phyloP scores from a whole-genome alignment of 2,329 filamentous ascomycete genomes.

The Samsoniella hepiali region DNA sequence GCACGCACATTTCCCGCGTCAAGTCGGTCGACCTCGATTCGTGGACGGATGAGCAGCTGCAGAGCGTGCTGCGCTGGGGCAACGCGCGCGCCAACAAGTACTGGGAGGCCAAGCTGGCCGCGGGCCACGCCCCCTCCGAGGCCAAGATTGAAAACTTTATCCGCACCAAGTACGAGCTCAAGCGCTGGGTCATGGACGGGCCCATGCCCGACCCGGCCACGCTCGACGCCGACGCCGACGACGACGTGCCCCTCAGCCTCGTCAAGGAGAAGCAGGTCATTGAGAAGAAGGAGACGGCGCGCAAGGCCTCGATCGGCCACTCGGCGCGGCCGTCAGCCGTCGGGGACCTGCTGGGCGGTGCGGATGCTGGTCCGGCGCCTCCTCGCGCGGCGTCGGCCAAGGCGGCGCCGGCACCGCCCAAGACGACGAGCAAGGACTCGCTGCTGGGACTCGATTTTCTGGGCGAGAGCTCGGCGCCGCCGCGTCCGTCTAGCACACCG shows the following conservation, averaged over 20 bases:
- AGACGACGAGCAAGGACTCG: conserved; percentile 76
- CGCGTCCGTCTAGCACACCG: conserved; percentile 77
- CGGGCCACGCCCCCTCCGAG: conserved; percentile 90
- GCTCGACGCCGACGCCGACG: conserved; percentile 78
- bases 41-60: conserved; percentile 97
- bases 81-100: conserved; percentile 97
- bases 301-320: conserved; percentile 56
- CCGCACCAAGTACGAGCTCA: conserved; percentile 96
- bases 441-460: conserved; percentile 92
- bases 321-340: conserved; percentile 44
- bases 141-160: conserved; percentile 99
- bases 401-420: conserved; percentile 57
- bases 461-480: conserved; percentile 68
- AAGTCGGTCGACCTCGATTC: conserved; percentile 97
- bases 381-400: conserved; percentile 60
- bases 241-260: conserved; percentile 66
- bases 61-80: conserved; percentile 92
- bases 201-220: conserved; percentile 89
- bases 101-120: conserved; percentile 92
- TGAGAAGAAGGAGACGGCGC: conserved; percentile 51
- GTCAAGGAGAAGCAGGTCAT: conserved; percentile 65
- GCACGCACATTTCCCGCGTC: conserved; percentile 95
- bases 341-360: conserved; percentile 80
- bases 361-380: conserved; percentile 54
- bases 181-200: conserved; percentile 99